Conservation (phyloP, 352 stramenopile species). For the Phytophthora chlamydospora region DNA sequence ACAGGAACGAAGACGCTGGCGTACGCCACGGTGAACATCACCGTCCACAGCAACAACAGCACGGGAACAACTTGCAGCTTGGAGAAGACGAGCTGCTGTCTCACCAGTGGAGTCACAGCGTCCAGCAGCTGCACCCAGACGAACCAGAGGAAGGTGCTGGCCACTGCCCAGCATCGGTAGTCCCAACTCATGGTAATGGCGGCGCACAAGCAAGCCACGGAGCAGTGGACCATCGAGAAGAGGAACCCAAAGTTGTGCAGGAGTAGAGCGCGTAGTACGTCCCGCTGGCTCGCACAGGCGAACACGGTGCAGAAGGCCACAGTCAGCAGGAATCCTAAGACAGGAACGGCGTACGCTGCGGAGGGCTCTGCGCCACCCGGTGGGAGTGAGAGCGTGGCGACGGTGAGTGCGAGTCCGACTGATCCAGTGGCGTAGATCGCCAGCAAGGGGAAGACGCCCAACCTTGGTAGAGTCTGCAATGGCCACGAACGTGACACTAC, state of each 20-base stretch:
- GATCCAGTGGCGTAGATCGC: conserved; percentile 15
- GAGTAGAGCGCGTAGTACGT: conserved; percentile 26
- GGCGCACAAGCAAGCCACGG: conserved; percentile 29
- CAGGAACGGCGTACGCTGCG: conserved; percentile 2
- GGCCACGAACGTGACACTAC: conserved; percentile 18
- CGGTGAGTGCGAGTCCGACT: conserved; percentile 10
- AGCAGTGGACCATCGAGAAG: conserved; percentile 43
- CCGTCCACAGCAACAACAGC: conserved; percentile 16
- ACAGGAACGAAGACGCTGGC: conserved; percentile 34
- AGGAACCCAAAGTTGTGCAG: conserved; percentile 45
- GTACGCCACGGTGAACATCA: conserved; percentile 36
- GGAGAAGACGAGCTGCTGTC: conserved; percentile 21
- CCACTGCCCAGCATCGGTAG: conserved; percentile 32
- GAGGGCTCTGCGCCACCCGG: neutral
- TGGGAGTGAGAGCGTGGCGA: conserved; percentile 14
- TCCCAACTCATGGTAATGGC: conserved; percentile 37
- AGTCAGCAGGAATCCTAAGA: conserved; percentile 8
- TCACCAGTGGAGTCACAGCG: conserved; percentile 33
- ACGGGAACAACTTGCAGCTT: conserved; percentile 33
- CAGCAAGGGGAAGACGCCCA: neutral
- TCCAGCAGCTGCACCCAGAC: conserved; percentile 39
- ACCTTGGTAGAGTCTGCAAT: neutral
- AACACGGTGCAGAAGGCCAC: conserved; percentile 16
- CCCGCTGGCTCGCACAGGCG: conserved; percentile 32
- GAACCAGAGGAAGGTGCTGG: conserved; percentile 38